These are phyloP conservation scores for Nothophaeocryptopus gaeumannii DNA, from an alignment of 2,329 filamentous ascomycete genomes.

Conservation along the genomic window DNA sequence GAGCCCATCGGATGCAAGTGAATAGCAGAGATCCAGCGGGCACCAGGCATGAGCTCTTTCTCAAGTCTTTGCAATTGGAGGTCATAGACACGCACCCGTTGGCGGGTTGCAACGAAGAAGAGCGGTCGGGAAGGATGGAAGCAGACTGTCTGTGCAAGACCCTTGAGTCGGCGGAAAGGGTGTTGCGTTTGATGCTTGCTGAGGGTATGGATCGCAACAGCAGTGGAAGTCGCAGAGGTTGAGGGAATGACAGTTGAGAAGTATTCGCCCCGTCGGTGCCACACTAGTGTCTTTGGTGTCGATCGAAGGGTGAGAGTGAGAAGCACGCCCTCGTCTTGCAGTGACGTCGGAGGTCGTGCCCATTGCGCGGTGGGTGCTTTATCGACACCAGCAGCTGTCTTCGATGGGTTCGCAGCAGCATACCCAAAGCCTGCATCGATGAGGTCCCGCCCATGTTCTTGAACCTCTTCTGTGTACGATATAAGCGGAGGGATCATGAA, in stretches of 20 bases:
- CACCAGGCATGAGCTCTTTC: slow-evolving; percentile 89
- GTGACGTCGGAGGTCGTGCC: slow-evolving; percentile 70
- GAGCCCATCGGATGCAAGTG: slow-evolving; percentile 91
- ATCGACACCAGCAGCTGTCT: slow-evolving; percentile 50
- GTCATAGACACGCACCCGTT: slow-evolving; percentile 90
- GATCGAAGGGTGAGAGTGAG: slow-evolving; percentile 70
- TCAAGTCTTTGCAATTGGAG: slow-evolving; percentile 85
- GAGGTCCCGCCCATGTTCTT: slow-evolving; percentile 70
- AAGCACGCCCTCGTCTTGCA: slow-evolving; percentile 75
- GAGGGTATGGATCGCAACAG: slow-evolving; percentile 90
- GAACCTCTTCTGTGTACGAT: slow-evolving; percentile 45
- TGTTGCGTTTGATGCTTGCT: slow-evolving; percentile 93
- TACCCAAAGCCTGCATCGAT: slow-evolving; percentile 92
- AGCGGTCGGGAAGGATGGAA: slow-evolving; percentile 93
- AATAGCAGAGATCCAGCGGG: slow-evolving; percentile 90
- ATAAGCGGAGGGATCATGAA: slow-evolving; percentile 63
- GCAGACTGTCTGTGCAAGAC: slow-evolving; percentile 80
- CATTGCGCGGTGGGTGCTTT: slow-evolving; percentile 79
- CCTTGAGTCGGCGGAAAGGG: slow-evolving; percentile 76
- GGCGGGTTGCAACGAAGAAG: slow-evolving; percentile 94
- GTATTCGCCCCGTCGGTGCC: slow-evolving; percentile 93
- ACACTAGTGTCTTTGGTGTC: slow-evolving; percentile 78
- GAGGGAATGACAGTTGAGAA: slow-evolving; percentile 85
- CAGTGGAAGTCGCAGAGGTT: slow-evolving; percentile 62
- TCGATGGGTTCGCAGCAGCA: slow-evolving; percentile 63